phyloP scores from a whole-genome alignment of 2,329 filamentous ascomycete species.

The Sordariomycetes sp. region DNA sequence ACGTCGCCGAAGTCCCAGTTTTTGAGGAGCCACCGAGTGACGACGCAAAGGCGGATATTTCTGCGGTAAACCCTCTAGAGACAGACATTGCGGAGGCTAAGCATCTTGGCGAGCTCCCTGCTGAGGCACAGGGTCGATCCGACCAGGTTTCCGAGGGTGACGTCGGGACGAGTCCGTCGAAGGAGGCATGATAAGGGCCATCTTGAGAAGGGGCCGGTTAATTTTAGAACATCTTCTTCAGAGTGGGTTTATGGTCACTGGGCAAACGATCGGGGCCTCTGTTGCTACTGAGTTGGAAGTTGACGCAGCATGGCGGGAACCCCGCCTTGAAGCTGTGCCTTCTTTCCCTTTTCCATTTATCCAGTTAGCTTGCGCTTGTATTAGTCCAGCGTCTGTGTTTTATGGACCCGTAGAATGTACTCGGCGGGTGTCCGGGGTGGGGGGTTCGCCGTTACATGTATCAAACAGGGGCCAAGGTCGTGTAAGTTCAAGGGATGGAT shows the following conservation, averaged over 20 bases:
- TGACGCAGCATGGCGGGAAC: background rate
- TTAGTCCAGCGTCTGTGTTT: background rate
- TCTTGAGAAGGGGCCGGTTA: background rate
- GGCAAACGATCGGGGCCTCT: background rate
- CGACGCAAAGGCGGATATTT: background rate
- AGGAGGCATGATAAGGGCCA: background rate
- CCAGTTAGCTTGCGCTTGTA: background rate
- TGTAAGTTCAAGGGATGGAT: background rate
- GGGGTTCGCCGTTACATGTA: background rate
- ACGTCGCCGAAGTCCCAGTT: background rate
- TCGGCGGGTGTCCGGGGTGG: background rate
- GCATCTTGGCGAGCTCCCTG: background rate
- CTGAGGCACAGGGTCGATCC: background rate
- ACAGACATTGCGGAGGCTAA: background rate
- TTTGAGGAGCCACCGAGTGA: background rate
- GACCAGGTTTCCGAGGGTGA: background rate
- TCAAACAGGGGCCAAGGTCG: background rate
- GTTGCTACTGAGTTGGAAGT: background rate
- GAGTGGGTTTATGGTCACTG: background rate
- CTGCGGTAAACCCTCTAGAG: background rate
- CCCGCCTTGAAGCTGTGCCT: background rate
- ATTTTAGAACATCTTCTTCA: background rate
- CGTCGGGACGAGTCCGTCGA: background rate
- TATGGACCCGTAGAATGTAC: background rate
- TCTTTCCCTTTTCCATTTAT: background rate